phyloP scores from a whole-genome alignment of 768 basidiomycete genomes.

The Baorangia bicolor region DNA sequence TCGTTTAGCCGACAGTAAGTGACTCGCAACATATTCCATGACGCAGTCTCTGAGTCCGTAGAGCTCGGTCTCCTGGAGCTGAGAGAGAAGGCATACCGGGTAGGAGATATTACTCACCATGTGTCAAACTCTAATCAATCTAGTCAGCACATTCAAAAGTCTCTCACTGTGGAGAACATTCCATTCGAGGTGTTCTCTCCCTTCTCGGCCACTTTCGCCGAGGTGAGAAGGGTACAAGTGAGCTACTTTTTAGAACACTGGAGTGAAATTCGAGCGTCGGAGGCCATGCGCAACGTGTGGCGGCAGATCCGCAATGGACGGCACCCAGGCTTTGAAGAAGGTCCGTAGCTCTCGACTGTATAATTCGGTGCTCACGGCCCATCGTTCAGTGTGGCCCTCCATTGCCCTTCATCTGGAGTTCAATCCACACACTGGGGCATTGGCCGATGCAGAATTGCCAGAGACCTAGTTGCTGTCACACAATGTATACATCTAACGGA shows the following conservation, averaged over 20 bases:
- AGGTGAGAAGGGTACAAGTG: constrained; percentile 80
- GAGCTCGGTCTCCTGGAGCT: constrained; percentile 72
- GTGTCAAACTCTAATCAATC: constrained; percentile 1
- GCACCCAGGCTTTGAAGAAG: constrained; percentile 88
- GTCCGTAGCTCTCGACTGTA: constrained; percentile 33
- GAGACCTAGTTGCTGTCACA: constrained; percentile 12
- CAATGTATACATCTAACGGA: constrained; percentile 1
- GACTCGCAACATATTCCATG: background rate
- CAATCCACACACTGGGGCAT: constrained; percentile 38
- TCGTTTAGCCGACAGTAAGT: constrained; percentile 77
- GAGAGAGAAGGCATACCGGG: constrained; percentile 68
- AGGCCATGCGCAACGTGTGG: constrained; percentile 82
- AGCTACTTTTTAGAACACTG: constrained; percentile 80
- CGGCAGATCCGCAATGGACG: constrained; percentile 79
- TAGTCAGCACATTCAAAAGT: constrained; percentile 68
- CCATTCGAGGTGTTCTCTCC: constrained; percentile 84
- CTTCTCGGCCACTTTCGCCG: constrained; percentile 79
- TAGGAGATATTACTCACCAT: constrained; percentile 2
- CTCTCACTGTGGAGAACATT: constrained; percentile 76
- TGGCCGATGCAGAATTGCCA: constrained; percentile 20
- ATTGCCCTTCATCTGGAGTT: constrained; percentile 65
- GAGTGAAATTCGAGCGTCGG: constrained; percentile 80
- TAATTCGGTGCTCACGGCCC: constrained; percentile 6
- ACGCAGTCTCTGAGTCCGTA: constrained; percentile 25
- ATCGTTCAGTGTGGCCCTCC: constrained; percentile 58